Base-by-base conservation (phyloP, 306 rosid species). In the Luffa acutangula region DNA sequence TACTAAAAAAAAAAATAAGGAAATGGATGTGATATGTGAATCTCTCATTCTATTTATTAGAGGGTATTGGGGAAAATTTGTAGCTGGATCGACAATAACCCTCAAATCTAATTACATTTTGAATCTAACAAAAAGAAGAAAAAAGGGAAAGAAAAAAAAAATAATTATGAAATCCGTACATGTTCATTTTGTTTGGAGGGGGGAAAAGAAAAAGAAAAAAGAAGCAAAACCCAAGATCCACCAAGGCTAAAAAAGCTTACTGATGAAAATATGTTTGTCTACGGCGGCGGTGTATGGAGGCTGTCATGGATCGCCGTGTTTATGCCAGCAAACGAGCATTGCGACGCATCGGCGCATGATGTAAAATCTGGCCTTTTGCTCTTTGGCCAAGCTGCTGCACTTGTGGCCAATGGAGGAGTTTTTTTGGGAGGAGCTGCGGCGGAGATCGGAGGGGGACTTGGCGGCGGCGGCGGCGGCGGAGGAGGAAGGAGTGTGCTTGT, bases 241-340 rank as follows among this genome's bases (percentile, higher is more conserved):
- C 0, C 0, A 14, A 62, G 10, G 20, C 11, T 66, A 63, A 33
- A 60, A 64, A 64, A 17, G 52, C 74, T 41, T 43, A 69, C 52
- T 69, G 73, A 17, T 62, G 9, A 6, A 7, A 10, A 3, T 4
- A 64, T 13, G 71, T 5, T 66, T 1, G 41, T 49, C 15, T 43
- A 4, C 3, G 9, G 56, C 8, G 56, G 58, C 17, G 39, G 77
- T 20, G 17, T 34, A 3, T 12, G 34, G 53, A 49, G 4, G 4
- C 2, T 49, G 4, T 56, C 67, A 76, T 10, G 80, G 69, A 87
- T 93, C 96, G 4, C 91, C 93, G 79, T 92, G 97, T 77, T 94
- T 94, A 87, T 92, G 98, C 98, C 98, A 94, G 80, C 98, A 94
- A 75, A 90, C 98, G 25, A 94, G 89, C 97, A 94, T 94, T 15